Evolutionary conservation across 768 basidiomycete species (phyloP), one percentile per base, ranked within the genome.

Genomic region (Kwoniella dendrophila): DNA sequence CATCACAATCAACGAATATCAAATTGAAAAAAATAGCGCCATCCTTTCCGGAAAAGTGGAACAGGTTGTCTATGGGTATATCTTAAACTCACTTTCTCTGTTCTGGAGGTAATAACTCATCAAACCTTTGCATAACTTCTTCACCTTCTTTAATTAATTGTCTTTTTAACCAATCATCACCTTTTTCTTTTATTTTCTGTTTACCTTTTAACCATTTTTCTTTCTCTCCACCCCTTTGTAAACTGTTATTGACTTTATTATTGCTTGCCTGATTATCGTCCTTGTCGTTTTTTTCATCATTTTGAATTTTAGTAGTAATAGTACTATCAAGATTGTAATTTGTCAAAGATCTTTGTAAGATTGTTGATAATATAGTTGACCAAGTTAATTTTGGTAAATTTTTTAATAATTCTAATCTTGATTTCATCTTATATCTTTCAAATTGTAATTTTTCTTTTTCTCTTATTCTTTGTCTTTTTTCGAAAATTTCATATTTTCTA

Each of bases 381-480:
- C 74, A 75, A n/a, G 63, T 36, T 7, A 51, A 26, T 26, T 56
- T 63, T 3, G 71, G 63, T 86, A 93, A 88, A 27, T 82, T 83
- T 57, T 83, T 84, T 58, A 93, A 83, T 72, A 92, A 88, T 53
- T 93, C 90, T 63, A 93, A 88, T 34, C 92, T 86, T 72, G 92
- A 88, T 77, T 89, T 88, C 72, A 95, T 85, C 75, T 92, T 91
- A 81, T 92, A 92, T 69, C 92, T 90, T 73, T 93, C 91, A 67
- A 92, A 88, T 78, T 89, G 88, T 56, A 94, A 84, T 75, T 92
- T 92, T 79, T 95, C 92, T 79, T 91, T 91, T 80, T 94, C 92
- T 56, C 91, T 86, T 33, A 90, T 81, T 3, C 91, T 87, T 73
- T 88, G 86, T 7, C 90, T 85, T 75, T 90, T 90, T 79, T 94